Base-by-base conservation (phyloP, 306 rosid species). In the Medicago truncatula region DNA sequence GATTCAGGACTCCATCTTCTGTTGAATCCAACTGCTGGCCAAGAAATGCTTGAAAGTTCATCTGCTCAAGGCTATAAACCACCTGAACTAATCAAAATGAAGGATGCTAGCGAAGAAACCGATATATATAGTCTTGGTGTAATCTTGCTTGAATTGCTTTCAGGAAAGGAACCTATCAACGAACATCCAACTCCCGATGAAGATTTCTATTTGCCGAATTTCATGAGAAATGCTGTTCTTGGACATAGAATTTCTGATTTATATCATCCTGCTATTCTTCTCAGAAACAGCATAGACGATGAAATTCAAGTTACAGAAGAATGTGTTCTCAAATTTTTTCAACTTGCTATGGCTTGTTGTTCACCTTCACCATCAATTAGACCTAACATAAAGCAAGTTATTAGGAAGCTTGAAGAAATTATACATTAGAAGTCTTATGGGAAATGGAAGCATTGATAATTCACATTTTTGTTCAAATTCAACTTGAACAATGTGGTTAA, bases 301-400 rank as follows among this genome's bases (percentile, higher is more conserved):
- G 81, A 76, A 54, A 47, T 50, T 71, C 81, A 68, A 2, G 87
- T 83, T 10, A 76, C 84, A 0, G 89, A 89, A 84, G 97, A 90
- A 78, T 62, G 67, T 58, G 79, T 89, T 80, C 91, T 96, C 83
- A 85, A 85, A 49, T 85, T 86, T 71, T 86, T 90, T 72, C 94
- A 89, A 84, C 96, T 96, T 68, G 97, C 96, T 0, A 86, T 89
- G 98, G 84, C 93, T 44, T 96, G 97, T 72, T 96, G 98, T 72
- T 88, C 91, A 36, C 93, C 97, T 73, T 87, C 92, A 9, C 92
- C 99, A 34, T 80, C 92, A 61, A 82, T 89, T 28, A 89, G 99
- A 79, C 99, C 98, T 58, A 88, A 63, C 83, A 84, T 87, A 67
- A 89, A 81, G 80, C 93, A 92, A 82, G 85, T 92, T 64, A 78